phyloP scores from a whole-genome alignment of 129 eudicot species.

The Tanacetum coccineum region DNA sequence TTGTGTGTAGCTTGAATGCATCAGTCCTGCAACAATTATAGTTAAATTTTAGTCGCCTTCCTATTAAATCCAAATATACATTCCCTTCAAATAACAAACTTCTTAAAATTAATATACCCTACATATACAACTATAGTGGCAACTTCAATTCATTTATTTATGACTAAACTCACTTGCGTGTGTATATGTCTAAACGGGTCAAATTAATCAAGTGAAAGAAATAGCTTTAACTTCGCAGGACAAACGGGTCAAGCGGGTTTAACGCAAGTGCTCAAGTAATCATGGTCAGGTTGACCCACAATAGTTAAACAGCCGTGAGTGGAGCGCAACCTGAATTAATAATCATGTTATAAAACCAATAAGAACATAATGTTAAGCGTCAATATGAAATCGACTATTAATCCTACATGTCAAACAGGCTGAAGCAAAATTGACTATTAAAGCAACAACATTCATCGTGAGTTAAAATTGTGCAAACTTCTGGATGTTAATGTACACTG shows the following conservation, averaged over 20 bases:
- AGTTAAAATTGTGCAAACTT: constrained; percentile 95
- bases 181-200: neutral
- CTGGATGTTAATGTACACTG: too few relatives aligned
- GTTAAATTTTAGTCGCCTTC: neutral
- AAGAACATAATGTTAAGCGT: constrained; percentile 2
- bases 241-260: too few relatives aligned
- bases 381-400: neutral
- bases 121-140: neutral
- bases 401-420: constrained; percentile 78
- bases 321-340: constrained; percentile 75
- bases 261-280: too few relatives aligned
- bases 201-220: too few relatives aligned
- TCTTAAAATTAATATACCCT: too few relatives aligned
- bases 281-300: too few relatives aligned
- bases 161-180: neutral
- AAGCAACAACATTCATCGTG: constrained; percentile 89
- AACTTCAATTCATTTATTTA: neutral
- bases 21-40: constrained; percentile 43
- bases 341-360: constrained; percentile 7
- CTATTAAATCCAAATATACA: neutral
- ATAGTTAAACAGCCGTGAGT: constrained; percentile 96
- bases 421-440: constrained; percentile 83
- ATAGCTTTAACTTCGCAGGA: too few relatives aligned
- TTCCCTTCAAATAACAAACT: neutral
- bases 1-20: constrained; percentile 68